Evolutionary conservation across 1,139 yeast species (phyloP), one percentile per base, ranked within the genome.

Genomic region (Suhomyces kunorum): DNA sequence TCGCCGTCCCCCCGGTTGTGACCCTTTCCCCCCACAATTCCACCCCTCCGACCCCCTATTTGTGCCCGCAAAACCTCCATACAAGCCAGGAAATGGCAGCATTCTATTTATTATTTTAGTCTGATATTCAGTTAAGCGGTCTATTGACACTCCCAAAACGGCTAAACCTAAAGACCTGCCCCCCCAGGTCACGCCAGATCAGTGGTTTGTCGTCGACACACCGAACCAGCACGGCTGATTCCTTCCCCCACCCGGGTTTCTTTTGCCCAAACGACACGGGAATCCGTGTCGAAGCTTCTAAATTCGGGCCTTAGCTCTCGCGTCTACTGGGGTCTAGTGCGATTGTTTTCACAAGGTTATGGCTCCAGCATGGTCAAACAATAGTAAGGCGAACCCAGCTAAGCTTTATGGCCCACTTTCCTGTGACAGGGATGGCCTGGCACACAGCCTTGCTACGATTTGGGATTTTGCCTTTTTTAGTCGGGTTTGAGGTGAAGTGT

Each of bases 101-200:
- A 15, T 25, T 32, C 26, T 24, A 22, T 22, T 32, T 32, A 32
- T 25, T 32, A 23, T 32, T 32, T 26, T 32, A 18, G 36, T 24
- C 16, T 20, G 32, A 32, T 25, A 25, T 32, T 26, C 36, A 32
- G 15, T 27, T 32, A 32, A 26, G 30, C 36, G 30, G 24, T 32
- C 25, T 30, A 32, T 32, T 23, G 24, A 32, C 30, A 26, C 28
- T 32, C 17, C 29, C 25, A 30, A 32, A 32, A 25, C 36, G 36
- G 36, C 36, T 32, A 32, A 32, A 32, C 36, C 29, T 32, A 25
- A 32, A 32, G 36, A 26, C 18, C 26, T 25, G 3, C 24, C 24
- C 26, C 29, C 28, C n/a, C 28, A 27, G 16, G 30, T 26, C 24
- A 32, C 25, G 18, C 29, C 25, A 16, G 30, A 18, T 32, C 19